A percentile compares a stretch with the other conserved stretches of the same genome.
Evolutionary conservation across 2,329 filamentous ascomycete genomes (phyloP).

Genomic region (Phialemonium atrogriseum): DNA sequence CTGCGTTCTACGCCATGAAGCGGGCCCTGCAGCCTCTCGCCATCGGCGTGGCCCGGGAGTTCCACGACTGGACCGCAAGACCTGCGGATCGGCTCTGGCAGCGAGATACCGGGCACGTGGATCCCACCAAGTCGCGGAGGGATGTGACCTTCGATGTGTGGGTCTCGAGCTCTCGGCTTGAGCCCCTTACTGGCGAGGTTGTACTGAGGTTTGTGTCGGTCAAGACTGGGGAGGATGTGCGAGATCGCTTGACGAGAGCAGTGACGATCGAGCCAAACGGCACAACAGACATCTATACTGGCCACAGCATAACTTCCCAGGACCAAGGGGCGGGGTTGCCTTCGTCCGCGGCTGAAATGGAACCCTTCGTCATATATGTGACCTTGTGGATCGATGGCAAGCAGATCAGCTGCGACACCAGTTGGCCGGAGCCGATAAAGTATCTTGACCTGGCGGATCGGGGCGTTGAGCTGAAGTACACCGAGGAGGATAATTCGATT

Average conservation of each 20-base stretch:
- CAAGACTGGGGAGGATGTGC: constrained; percentile 26
- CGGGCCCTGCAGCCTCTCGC: constrained; percentile 52
- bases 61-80: constrained; percentile 34
- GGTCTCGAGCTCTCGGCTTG: constrained; percentile 25
- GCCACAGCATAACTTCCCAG: no score
- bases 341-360: constrained; percentile 10
- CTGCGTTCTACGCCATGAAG: constrained; percentile 37
- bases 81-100: constrained; percentile 20
- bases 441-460: constrained; percentile 43
- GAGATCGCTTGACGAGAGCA: constrained; percentile 12
- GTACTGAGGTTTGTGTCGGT: constrained; percentile 32
- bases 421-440: constrained; percentile 57
- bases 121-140: constrained; percentile 27
- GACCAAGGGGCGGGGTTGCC: no score
- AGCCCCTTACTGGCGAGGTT: constrained; percentile 18
- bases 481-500: constrained; percentile 14
- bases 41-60: constrained; percentile 42
- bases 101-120: constrained; percentile 27
- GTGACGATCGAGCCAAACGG: constrained; percentile 24
- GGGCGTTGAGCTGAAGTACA: constrained; percentile 24
- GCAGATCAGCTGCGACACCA: constrained; percentile 37
- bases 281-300: constrained; percentile 28
- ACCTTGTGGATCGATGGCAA: constrained; percentile 28
- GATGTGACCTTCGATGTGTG: constrained; percentile 34
- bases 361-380: constrained; percentile 26